Percentiles rank a stretch among this genome's conserved stretches.
phyloP scores from a whole-genome alignment of 805 yeast species.

The Candida endomychidarum region DNA sequence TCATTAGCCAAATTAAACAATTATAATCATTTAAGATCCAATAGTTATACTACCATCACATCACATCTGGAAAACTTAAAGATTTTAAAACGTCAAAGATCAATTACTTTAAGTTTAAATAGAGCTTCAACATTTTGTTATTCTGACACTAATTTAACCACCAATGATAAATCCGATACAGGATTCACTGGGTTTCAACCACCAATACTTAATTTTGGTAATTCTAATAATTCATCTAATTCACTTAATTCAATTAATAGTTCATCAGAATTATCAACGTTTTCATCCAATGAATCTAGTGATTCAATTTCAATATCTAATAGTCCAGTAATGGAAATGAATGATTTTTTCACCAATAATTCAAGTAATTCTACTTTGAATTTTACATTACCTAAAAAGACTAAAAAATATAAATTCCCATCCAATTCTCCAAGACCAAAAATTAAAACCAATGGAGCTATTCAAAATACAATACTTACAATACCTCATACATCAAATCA shows the following conservation, averaged over 20 bases:
- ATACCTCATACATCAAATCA: conserved; percentile 2
- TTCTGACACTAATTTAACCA: conserved; percentile 8
- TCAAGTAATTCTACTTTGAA: conserved; percentile 8
- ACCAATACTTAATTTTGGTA: conserved; percentile 25
- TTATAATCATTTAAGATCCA: conserved; percentile 30
- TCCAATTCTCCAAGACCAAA: conserved; percentile 10
- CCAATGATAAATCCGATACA: background rate
- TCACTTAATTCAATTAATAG: conserved; percentile 20
- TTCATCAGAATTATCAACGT: conserved; percentile 19
- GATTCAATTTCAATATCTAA: conserved; percentile 22
- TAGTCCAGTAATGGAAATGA: conserved; percentile 23
- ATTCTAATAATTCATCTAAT: conserved; percentile 14
- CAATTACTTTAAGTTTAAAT: conserved; percentile 17
- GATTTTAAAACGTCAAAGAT: conserved; percentile 33
- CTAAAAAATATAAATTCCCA: conserved; percentile 13
- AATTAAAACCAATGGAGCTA: conserved; percentile 1
- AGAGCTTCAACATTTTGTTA: conserved; percentile 30
- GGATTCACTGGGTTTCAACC: conserved; percentile 23
- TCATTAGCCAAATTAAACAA: conserved; percentile 43
- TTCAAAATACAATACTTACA: conserved; percentile 1
- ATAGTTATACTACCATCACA: conserved; percentile 30
- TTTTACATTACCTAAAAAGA: conserved; percentile 7
- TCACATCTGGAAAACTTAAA: conserved; percentile 27
- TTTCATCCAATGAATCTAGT: conserved; percentile 16
- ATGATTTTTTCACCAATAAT: conserved; percentile 14